These are phyloP conservation scores for Geotrichum histeridarum DNA, from an alignment of 1,139 yeast species.

Conservation along the genomic window DNA sequence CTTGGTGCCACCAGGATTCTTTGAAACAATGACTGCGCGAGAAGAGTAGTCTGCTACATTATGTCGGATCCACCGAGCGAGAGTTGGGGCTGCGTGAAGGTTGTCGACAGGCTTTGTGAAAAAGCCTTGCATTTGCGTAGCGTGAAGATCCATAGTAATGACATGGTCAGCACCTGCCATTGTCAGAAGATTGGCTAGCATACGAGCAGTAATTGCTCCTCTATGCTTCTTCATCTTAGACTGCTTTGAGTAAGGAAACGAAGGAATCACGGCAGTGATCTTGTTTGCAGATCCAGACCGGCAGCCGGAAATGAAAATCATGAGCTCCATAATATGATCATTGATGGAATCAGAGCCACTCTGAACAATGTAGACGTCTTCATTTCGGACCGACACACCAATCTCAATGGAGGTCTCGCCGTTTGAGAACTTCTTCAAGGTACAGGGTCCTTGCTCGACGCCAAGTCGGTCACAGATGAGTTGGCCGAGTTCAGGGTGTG, in stretches of 20 bases:
- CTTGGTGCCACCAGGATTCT: slow-evolving; percentile 98
- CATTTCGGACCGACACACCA: slow-evolving; percentile 91
- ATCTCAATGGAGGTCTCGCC: slow-evolving; percentile 97
- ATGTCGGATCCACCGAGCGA: slow-evolving; percentile 93
- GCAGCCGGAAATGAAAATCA: slow-evolving; percentile 89
- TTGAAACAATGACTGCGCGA: slow-evolving; percentile 86
- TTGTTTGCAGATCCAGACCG: slow-evolving; percentile 96
- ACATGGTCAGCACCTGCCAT: slow-evolving; percentile 99
- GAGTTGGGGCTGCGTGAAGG: slow-evolving; percentile 90
- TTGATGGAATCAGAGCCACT: slow-evolving; percentile 84
- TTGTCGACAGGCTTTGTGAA: slow-evolving; percentile 96
- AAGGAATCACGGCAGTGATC: slow-evolving; percentile 95
- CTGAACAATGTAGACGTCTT: slow-evolving; percentile 93
- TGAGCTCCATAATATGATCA: slow-evolving; percentile 93
- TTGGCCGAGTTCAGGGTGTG: slow-evolving; percentile 90
- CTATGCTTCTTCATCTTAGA: slow-evolving; percentile 97
- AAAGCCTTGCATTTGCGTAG: slow-evolving; percentile 98
- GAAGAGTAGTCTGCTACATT: slow-evolving; percentile 76
- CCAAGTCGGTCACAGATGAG: slow-evolving; percentile 88
- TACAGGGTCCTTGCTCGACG: slow-evolving; percentile 89
- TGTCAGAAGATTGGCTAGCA: slow-evolving; percentile 88
- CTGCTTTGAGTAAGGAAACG: slow-evolving; percentile 95
- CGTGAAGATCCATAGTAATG: slow-evolving; percentile 95
- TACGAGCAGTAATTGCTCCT: slow-evolving; percentile 98
- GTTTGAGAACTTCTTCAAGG: slow-evolving; percentile 83